Conservation (phyloP, 208 protist species). For the Crithidia expoeki region DNA sequence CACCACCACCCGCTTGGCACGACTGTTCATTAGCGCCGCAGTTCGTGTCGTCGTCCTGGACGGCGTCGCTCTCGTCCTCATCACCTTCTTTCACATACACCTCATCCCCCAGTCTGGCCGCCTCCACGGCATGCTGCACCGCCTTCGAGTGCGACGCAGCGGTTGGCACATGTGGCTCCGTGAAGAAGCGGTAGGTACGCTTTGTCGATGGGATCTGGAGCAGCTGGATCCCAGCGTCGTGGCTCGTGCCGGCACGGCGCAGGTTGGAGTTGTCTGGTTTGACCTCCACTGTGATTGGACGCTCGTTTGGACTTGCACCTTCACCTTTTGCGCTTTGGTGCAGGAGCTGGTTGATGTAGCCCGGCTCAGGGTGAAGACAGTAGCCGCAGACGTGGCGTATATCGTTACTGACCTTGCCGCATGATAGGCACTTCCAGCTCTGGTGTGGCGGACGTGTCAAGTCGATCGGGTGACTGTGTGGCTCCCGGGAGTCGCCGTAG, state of each 20-base stretch:
- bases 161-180: constrained; percentile 28
- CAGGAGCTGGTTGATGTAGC: constrained; percentile 1
- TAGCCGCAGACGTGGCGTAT: constrained; percentile 55
- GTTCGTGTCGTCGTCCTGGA: constrained; percentile 19
- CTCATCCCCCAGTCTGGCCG: too few species aligned
- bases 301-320: not conserved
- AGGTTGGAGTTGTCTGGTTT: not conserved
- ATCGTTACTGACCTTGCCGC: constrained; percentile 38
- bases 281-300: not conserved
- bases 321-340: not conserved
- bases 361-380: constrained; percentile 50
- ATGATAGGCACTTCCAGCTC: constrained; percentile 47
- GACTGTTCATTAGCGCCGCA: not conserved
- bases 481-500: constrained; percentile 42
- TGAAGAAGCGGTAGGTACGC: constrained; percentile 47
- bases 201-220: constrained; percentile 25
- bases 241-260: constrained; percentile 23
- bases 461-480: constrained; percentile 21
- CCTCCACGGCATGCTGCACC: not conserved
- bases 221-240: constrained; percentile 34
- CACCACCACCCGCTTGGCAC: not conserved
- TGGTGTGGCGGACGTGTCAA: constrained; percentile 35
- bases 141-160: constrained; percentile 8
- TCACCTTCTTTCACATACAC: constrained; percentile 16
- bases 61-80: constrained; percentile 12